Evolutionary conservation across 805 yeast genomes (phyloP), one percentile per base, ranked within the genome.

Genomic region (Metschnikowia lunata): DNA sequence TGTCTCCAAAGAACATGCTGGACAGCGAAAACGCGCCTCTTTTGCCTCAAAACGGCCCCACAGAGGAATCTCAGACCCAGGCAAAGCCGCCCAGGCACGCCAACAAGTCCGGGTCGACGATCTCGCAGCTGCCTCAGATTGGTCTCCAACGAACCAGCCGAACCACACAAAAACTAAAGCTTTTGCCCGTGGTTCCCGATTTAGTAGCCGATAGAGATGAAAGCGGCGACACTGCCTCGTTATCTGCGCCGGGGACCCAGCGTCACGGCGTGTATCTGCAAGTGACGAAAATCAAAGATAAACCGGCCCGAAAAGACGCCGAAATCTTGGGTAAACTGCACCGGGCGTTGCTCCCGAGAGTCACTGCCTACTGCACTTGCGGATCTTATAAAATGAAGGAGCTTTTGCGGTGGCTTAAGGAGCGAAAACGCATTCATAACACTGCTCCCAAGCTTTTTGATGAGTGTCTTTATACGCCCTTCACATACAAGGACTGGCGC

Each of bases 301-400:
- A 85, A 15, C 83, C 93, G 0, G 97, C 97, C 1, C 73, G 97
- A 54, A 83, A 82, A 51, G 98, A 91, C 69, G 98, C 99, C 0
- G 97, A 90, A 60, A 79, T 90, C 40, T 70, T 93, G 46, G 96
- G 97, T 4, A 93, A 90, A 61, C 80, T 81, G 50, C 91, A 85
- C 56, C 70, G 98, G 48, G 85, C 85, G 30, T 67, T 88, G 49
- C 73, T 93, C 44, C 98, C 99, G 3, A 72, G 99, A 49, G 97
- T 90, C 1, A 91, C 98, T 0, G 96, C 97, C 3, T 93, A 89
- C 61, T 91, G 98, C 66, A 91, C 98, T 0, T 89, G 97, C 26
- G 90, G 97, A 28, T 81, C 93, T 23, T 93, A 90, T 59, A 80
- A 80, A 52, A 87, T 93, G 95, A 79, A 85, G 54, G 97, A 89